Evolutionary conservation across 164 flowering plant genomes (phyloP).

Genomic region (Euptelea pleiosperma): DNA sequence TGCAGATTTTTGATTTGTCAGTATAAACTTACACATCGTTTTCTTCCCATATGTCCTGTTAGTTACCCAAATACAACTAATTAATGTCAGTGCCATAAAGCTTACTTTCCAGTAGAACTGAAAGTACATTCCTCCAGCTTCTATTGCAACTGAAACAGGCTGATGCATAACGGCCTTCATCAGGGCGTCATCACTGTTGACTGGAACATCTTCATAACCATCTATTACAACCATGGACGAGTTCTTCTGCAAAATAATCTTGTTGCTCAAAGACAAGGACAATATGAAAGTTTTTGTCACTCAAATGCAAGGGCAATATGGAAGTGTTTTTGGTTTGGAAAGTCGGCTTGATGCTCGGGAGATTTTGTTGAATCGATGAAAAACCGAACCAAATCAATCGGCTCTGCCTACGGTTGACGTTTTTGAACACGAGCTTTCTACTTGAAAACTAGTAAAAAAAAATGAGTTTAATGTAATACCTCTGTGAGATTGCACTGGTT

Average conservation of each 20-base stretch:
- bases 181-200: slow-evolving; percentile 23
- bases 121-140: slow-evolving; percentile 30
- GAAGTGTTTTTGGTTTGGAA: too few species aligned
- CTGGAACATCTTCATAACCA: slow-evolving; percentile 30
- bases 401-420: too few species aligned
- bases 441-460: too few species aligned
- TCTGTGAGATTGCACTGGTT: slow-evolving; percentile 20
- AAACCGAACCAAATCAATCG: too few species aligned
- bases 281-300: too few species aligned
- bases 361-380: too few species aligned
- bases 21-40: neutral
- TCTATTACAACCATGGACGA: slow-evolving; percentile 22
- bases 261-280: neutral
- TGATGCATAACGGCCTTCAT: slow-evolving; percentile 29
- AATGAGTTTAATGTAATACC: slow-evolving; percentile 10
- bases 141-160: slow-evolving; percentile 36
- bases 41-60: neutral
- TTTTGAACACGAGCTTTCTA: neutral
- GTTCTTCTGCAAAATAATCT: slow-evolving; percentile 21
- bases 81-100: neutral
- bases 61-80: neutral
- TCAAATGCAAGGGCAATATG: too few species aligned
- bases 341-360: too few species aligned
- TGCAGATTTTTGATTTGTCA: neutral
- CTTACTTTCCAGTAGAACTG: slow-evolving; percentile 32